Base-by-base conservation (phyloP, 1,139 yeast species). In the Candida anutae region DNA sequence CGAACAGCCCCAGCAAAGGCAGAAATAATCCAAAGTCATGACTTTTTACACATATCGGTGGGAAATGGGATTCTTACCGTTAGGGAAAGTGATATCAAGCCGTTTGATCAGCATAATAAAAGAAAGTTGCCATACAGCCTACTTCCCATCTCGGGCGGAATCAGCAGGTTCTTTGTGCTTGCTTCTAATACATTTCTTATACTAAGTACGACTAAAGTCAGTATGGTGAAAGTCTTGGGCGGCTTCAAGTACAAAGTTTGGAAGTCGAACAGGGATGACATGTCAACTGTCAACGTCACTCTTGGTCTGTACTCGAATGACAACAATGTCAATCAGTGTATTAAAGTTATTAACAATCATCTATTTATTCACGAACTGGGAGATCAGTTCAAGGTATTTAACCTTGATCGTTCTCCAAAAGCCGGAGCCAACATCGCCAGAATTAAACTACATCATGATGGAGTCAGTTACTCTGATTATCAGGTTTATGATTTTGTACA, bases 251-350 rank as follows among this genome's bases (percentile, higher is more conserved):
- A n/a, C n/a, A n/a, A n/a, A n/a, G n/a, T n/a, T n/a, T n/a, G n/a
- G n/a, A n/a, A n/a, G n/a, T n/a, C n/a, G n/a, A n/a, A n/a, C n/a
- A n/a, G 10, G 10, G 19, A 17, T 17, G 19, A 8, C 10, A 8
- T 17, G 8, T 17, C 19, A 17, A 10, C 10, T 17, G 10, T 10
- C 8, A 17, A 10, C 19, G 8, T 10, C 10, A 8, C 9, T 17
- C 19, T 63, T 21, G 65, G 62, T 4, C 41, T 39, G 9, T 33
- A 30, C 21, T 34, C 42, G 11, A 48, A 46, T 25, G 48, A 48
- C 24, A 46, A 53, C 16, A 35, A 43, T 13, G 25, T 29, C 5
- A 29, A 23, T 16, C 36, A 32, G 15, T 22, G 30, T 3, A 28
- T 29, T 16, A 16, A 12, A 5, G 12, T 26, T 9, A 12, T 28